Base-by-base conservation (phyloP, 129 eudicot genomes). In the Pittosporum tobira region DNA sequence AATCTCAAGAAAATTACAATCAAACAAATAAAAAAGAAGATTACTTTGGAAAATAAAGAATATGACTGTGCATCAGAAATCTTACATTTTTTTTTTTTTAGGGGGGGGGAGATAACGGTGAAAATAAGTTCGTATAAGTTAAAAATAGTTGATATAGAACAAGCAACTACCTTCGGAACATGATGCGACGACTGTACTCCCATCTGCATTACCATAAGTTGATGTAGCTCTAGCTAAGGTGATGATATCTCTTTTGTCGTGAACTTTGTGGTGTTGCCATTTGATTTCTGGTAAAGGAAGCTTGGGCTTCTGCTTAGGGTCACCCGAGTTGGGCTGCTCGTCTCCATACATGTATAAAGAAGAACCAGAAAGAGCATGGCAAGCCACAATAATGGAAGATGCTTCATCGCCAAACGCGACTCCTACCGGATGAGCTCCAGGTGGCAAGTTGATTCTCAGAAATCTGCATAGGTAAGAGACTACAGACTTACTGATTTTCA, bases 141-240 rank as follows among this genome's bases (percentile, higher is more conserved):
- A 23, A 37, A 27, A 54, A 24, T 45, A 34, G 46, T 24, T 10
- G 10, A 15, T 29, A 63, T 18, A 59, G 62, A 38, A 62, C 18
- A 23, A 42, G 59, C 28, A 60, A 57, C 38, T 76, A 91, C 99
- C 99, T 79, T 86, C 99, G 40, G 99, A 91, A 68, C 99, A 83
- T 48, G 99, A 91, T 42, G 80, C 89, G 36, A 91, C 57, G 29
- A 91, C 70, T 42, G 90, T 75, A 70, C 99, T 91, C 45, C 99
- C 99, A 79, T 91, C 99, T 74, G 99, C 99, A 62, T 66, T 73
- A 27, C 99, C 99, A 87, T 87, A 74, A 56, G 83, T 87, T 49
- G 99, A 96, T 63, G 73, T 74, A 53, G 94, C 54, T 65, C 85
- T 95, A 45, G 65, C 64, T 51, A 91, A 65, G 61, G 95, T 83